A percentile compares a stretch with the other conserved stretches of the same genome.
phyloP scores from a whole-genome alignment of 495 filamentous ascomycete species.

The Saxispiralis lemnorum region DNA sequence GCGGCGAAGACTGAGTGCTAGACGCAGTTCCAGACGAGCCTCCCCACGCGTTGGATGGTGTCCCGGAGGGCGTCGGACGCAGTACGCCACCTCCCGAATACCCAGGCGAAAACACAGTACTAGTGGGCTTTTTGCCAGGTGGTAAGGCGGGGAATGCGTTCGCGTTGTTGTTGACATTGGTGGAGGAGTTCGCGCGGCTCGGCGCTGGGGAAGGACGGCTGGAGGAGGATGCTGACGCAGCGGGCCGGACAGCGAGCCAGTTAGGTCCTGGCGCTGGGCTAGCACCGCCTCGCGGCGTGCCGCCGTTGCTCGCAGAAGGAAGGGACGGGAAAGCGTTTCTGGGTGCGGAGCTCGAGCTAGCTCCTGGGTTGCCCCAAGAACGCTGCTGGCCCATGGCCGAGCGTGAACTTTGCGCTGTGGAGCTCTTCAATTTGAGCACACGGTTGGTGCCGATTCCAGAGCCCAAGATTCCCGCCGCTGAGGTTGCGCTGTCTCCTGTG shows the following conservation, averaged over 20 bases:
- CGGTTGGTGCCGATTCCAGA: constrained; percentile 36
- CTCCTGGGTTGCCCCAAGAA: constrained; percentile 29
- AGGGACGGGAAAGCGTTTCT: constrained; percentile 15
- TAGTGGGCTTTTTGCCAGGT: constrained; percentile 56
- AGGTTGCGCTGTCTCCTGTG: constrained; percentile 35
- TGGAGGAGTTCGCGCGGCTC: constrained; percentile 19
- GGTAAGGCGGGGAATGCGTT: constrained; percentile 75
- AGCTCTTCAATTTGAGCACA: constrained; percentile 57
- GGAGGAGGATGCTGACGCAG: constrained; percentile 5
- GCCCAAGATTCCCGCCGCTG: constrained; percentile 27
- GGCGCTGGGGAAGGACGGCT: constrained; percentile 16
- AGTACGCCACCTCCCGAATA: constrained; percentile 55
- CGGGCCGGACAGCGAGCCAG: constrained; percentile 26
- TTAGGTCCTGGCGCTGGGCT: constrained; percentile 24
- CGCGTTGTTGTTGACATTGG: constrained; percentile 3
- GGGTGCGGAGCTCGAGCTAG: constrained; percentile 14
- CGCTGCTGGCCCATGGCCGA: constrained; percentile 37
- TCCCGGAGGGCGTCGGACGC: constrained; percentile 33
- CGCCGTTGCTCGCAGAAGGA: not conserved
- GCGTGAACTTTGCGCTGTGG: constrained; percentile 54
- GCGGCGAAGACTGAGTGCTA: constrained; percentile 17
- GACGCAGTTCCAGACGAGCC: constrained; percentile 16
- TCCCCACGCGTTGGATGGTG: constrained; percentile 31
- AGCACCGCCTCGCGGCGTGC: constrained; percentile 22
- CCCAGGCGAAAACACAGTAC: constrained; percentile 51